Percentiles rank a stretch among this genome's conserved stretches.
phyloP scores from a whole-genome alignment of 495 filamentous ascomycete species.

The Baudoinia panamericana region DNA sequence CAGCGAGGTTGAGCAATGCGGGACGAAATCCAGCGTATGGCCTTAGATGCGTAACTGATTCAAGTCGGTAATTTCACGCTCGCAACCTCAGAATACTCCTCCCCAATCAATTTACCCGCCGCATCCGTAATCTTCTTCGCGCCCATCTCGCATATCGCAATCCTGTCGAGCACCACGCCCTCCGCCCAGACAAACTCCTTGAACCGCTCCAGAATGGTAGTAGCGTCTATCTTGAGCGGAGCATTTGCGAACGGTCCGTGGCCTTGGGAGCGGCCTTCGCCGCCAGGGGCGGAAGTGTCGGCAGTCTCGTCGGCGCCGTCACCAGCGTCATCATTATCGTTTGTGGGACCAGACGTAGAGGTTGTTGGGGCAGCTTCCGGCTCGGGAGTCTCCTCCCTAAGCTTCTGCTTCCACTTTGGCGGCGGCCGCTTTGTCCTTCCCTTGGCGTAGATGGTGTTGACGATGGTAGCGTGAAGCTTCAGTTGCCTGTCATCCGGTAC shows the following conservation, averaged over 20 bases:
- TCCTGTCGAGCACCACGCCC: conserved; percentile 25
- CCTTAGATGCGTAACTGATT: neutral
- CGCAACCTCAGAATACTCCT: conserved; percentile 28
- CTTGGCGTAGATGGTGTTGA: conserved; percentile 75
- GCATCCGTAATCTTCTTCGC: conserved; percentile 28
- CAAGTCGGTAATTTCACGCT: conserved; percentile 12
- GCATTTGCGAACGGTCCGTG: conserved; percentile 23
- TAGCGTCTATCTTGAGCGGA: conserved; percentile 27
- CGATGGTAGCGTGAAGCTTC: conserved; percentile 68
- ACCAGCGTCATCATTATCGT: neutral
- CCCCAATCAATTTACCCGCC: conserved; percentile 23
- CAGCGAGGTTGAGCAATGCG: too few species aligned
- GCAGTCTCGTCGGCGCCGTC: neutral
- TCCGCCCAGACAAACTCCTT: conserved; percentile 29
- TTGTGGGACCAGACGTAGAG: neutral
- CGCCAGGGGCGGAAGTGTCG: neutral
- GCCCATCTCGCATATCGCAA: conserved; percentile 33
- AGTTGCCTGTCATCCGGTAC: conserved; percentile 49
- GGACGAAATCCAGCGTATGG: too few species aligned
- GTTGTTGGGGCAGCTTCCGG: neutral
- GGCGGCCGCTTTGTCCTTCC: conserved; percentile 8
- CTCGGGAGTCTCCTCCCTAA: neutral
- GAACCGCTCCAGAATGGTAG: conserved; percentile 25
- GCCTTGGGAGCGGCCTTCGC: conserved; percentile 15
- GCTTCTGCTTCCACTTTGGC: neutral